Conservation (phyloP, 208 protist species). For the Acanthamoeba divionensis region DNA sequence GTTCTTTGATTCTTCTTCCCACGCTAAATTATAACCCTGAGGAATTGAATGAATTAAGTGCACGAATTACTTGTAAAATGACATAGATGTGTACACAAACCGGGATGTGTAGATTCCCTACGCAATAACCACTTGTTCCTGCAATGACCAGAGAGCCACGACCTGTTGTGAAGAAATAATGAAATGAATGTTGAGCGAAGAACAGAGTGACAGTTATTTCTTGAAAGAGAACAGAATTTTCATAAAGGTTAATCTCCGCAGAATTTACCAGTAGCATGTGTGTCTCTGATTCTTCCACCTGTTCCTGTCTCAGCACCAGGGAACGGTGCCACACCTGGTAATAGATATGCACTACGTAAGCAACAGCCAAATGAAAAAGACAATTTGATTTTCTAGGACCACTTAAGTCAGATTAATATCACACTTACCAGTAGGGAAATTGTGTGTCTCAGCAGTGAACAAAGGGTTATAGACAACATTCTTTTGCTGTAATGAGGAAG, state of each 20-base stretch:
- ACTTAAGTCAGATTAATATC: no score
- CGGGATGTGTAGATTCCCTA: conserved; percentile 80
- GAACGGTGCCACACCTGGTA: conserved; percentile 77
- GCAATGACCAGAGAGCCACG: conserved; percentile 76
- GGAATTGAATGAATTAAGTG: no score
- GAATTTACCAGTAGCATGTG: conserved; percentile 68
- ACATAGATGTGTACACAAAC: no score
- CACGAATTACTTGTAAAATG: no score
- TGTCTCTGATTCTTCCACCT: conserved; percentile 78
- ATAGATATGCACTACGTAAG: neutral
- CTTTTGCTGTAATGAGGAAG: conserved; percentile 8
- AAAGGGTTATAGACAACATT: conserved; percentile 67
- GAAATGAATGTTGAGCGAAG: no score
- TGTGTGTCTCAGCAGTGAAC: conserved; percentile 84
- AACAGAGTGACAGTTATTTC: no score
- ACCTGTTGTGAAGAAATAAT: conserved; percentile 27
- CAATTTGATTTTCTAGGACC: neutral
- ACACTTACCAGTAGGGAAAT: conserved; percentile 71
- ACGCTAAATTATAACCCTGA: conserved; percentile 70
- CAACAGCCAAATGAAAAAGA: no score
- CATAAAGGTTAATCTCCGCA: neutral
- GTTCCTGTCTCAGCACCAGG: conserved; percentile 83
- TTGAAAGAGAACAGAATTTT: no score
- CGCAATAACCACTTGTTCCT: conserved; percentile 78
- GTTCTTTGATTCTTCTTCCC: conserved; percentile 64